Percentiles rank a stretch among this genome's conserved stretches.
Evolutionary conservation across 768 basidiomycete species (phyloP).

Genomic region (Boletus reticulatus): DNA sequence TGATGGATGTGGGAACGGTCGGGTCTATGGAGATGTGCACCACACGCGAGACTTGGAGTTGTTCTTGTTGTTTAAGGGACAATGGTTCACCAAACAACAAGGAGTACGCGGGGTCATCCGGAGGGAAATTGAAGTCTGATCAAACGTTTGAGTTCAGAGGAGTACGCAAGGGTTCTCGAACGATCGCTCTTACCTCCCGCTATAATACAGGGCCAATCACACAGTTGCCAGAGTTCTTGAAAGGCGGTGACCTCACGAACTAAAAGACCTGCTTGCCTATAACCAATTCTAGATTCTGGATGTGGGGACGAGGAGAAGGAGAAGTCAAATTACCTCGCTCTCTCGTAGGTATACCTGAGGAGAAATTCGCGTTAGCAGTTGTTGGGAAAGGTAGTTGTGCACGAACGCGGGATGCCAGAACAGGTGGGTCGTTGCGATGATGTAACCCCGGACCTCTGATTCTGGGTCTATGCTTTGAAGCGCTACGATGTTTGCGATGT

Average conservation of each 20-base stretch:
- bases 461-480: conserved; percentile 45
- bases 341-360: conserved; percentile 66
- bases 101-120: conserved; percentile 79
- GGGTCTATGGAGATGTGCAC: conserved; percentile 72
- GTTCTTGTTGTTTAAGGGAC: conserved; percentile 49
- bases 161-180: background rate
- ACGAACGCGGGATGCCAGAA: conserved; percentile 92
- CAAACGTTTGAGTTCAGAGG: background rate
- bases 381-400: background rate
- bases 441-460: conserved; percentile 45
- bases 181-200: conserved; percentile 64
- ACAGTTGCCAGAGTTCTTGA: conserved; percentile 40
- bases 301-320: background rate
- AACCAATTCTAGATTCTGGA: background rate
- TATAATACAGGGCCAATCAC: conserved; percentile 75
- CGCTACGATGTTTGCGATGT: conserved; percentile 76
- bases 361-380: background rate
- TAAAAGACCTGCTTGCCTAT: conserved; percentile 76
- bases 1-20: conserved; percentile 35
- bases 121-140: conserved; percentile 88
- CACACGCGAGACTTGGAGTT: conserved; percentile 62
- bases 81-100: conserved; percentile 65
- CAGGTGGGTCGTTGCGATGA: conserved; percentile 87
- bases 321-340: conserved; percentile 56
- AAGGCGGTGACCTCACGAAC: conserved; percentile 61